A percentile compares a stretch with the other conserved stretches of the same genome.
Evolutionary conservation across 306 rosid species (phyloP).

Genomic region (Quercus gilva): DNA sequence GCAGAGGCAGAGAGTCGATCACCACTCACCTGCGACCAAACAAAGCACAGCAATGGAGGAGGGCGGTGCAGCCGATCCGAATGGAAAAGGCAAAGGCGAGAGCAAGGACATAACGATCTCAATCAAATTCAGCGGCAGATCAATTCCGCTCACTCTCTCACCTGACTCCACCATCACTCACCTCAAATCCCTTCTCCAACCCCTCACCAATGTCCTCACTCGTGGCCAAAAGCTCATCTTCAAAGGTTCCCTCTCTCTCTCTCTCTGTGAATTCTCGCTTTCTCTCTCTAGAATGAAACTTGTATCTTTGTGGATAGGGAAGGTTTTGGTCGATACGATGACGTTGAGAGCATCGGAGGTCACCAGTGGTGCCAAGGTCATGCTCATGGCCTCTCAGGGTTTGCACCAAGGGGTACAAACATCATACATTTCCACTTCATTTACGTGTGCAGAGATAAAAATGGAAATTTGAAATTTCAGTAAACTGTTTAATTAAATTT

Average conservation of each 20-base stretch:
- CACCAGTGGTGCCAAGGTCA: constrained; percentile 67
- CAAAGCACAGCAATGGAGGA: constrained; percentile 24
- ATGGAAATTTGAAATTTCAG: not conserved
- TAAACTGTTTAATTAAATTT: constrained; percentile 4
- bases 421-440: no score
- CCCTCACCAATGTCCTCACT: constrained; percentile 78
- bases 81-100: constrained; percentile 6
- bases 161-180: constrained; percentile 61
- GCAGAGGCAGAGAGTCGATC: no score
- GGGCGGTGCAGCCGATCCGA: constrained; percentile 12
- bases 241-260: constrained; percentile 54
- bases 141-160: constrained; percentile 55
- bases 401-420: constrained; percentile 87
- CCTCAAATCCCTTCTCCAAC: constrained; percentile 77
- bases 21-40: not conserved
- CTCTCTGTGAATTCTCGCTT: not conserved
- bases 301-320: constrained; percentile 51
- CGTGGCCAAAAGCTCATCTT: constrained; percentile 94
- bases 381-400: constrained; percentile 95
- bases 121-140: constrained; percentile 65
- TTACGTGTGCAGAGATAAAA: not conserved
- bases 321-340: constrained; percentile 67
- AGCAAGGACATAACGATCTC: constrained; percentile 33
- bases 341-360: constrained; percentile 62
- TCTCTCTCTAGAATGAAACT: not conserved